These are phyloP conservation scores for Plasmodium inui DNA, from an alignment of 169 alveolate genomes.

Conservation along the genomic window DNA sequence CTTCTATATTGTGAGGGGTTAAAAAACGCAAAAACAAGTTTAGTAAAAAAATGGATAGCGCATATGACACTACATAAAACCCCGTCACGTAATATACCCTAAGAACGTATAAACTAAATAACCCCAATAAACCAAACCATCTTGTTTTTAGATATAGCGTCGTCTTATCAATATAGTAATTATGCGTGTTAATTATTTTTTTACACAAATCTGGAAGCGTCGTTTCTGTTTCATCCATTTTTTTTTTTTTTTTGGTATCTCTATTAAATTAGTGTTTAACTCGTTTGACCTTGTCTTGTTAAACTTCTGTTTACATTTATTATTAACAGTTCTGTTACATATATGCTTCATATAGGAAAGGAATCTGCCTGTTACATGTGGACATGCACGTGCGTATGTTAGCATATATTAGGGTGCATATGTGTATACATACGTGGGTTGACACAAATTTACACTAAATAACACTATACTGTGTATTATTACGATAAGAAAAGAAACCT, in stretches of 20 bases:
- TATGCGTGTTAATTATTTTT: conserved; percentile 63
- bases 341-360: background rate
- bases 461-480: background rate
- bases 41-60: conserved; percentile 82
- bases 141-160: conserved; percentile 74
- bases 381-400: background rate
- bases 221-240: conserved; percentile 56
- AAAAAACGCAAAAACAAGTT: conserved; percentile 79
- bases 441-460: background rate
- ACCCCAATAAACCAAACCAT: conserved; percentile 78
- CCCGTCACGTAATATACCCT: conserved; percentile 73
- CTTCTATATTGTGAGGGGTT: conserved; percentile 85
- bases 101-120: conserved; percentile 74
- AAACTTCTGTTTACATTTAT: conserved; percentile 7
- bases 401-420: background rate
- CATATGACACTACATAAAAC: conserved; percentile 83
- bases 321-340: conserved; percentile 4
- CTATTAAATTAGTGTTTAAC: background rate
- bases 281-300: background rate
- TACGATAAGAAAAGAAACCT: background rate
- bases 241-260: background rate
- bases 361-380: background rate
- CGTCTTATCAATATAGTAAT: conserved; percentile 75
- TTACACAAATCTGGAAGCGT: conserved; percentile 30
- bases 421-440: background rate